These are phyloP conservation scores for Vaccinium corymbosum DNA, from an alignment of 148 eudicot species.

Conservation along the genomic window DNA sequence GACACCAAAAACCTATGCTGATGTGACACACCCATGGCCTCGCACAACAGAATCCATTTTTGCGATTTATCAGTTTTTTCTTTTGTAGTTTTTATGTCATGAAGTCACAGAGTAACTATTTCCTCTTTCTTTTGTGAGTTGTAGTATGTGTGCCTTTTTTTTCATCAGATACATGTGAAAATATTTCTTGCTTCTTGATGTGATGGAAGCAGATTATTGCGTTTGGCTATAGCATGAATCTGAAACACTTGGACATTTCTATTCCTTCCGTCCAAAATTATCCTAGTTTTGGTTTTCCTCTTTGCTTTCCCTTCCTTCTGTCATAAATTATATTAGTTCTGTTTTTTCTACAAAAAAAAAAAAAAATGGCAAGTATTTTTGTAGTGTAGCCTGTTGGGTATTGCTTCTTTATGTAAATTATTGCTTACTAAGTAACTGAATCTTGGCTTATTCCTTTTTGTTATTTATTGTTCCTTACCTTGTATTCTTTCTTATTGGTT, in stretches of 20 bases:
- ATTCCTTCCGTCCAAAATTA: background rate
- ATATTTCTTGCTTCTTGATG: background rate
- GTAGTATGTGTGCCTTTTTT: background rate
- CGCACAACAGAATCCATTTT: background rate
- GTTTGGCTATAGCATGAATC: background rate
- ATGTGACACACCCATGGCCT: background rate
- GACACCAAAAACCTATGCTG: background rate
- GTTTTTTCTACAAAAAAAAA: background rate
- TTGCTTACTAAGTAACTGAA: slow-evolving; percentile 22
- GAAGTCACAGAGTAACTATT: background rate
- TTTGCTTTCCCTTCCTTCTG: background rate
- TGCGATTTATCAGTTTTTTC: background rate
- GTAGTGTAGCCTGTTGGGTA: background rate
- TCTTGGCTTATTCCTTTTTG: background rate
- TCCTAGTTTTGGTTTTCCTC: background rate
- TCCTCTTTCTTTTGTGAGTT: background rate
- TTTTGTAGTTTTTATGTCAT: background rate
- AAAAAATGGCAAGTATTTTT: background rate
- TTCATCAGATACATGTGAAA: background rate
- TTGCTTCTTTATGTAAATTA: slow-evolving; percentile 53
- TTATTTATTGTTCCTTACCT: background rate
- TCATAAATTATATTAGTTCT: background rate
- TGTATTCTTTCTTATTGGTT: slow-evolving; percentile 10
- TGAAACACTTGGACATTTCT: background rate
- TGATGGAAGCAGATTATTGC: background rate